Percentiles rank a stretch among this genome's conserved stretches.
phyloP scores from a whole-genome alignment of 129 eudicot species.

The Flaveria linearis region DNA sequence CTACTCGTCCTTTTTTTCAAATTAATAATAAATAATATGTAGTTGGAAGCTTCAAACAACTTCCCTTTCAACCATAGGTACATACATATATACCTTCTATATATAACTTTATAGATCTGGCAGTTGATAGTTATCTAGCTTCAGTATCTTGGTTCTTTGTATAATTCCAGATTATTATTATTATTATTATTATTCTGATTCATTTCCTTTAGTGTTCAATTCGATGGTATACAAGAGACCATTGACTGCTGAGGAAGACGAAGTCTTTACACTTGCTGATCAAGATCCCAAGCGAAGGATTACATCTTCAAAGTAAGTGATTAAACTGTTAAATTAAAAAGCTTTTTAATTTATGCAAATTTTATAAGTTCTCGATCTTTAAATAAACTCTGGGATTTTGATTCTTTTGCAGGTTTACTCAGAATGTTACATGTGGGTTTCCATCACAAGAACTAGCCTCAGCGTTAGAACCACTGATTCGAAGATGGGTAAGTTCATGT shows the following conservation, averaged over 20 bases:
- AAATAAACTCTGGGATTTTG: background rate
- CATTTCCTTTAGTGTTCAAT: background rate
- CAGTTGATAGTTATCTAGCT: slow-evolving; percentile 20
- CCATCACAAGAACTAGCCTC: slow-evolving; percentile 46
- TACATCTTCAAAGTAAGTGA: slow-evolving; percentile 43
- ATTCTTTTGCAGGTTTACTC: slow-evolving; percentile 41
- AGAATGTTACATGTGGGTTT: slow-evolving; percentile 39
- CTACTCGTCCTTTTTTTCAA: background rate
- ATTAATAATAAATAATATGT: background rate
- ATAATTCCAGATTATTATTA: slow-evolving; percentile 6
- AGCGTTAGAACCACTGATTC: slow-evolving; percentile 60
- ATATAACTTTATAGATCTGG: slow-evolving; percentile 21
- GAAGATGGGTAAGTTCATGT: slow-evolving; percentile 47
- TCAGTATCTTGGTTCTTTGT: background rate
- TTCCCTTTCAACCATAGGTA: slow-evolving; percentile 11
- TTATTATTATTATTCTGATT: background rate
- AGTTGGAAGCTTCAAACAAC: slow-evolving; percentile 23
- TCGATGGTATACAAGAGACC: slow-evolving; percentile 64
- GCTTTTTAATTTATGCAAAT: background rate
- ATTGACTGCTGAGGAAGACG: slow-evolving; percentile 35
- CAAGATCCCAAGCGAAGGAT: slow-evolving; percentile 43
- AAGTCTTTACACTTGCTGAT: slow-evolving; percentile 34
- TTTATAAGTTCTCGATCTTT: background rate
- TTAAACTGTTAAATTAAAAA: too few relatives aligned
- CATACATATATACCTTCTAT: slow-evolving; percentile 3